A percentile compares a stretch with the other conserved stretches of the same genome.
These are phyloP conservation scores for Ogataea nakhonphanomensis DNA, from an alignment of 805 yeast genomes.

Conservation along the genomic window DNA sequence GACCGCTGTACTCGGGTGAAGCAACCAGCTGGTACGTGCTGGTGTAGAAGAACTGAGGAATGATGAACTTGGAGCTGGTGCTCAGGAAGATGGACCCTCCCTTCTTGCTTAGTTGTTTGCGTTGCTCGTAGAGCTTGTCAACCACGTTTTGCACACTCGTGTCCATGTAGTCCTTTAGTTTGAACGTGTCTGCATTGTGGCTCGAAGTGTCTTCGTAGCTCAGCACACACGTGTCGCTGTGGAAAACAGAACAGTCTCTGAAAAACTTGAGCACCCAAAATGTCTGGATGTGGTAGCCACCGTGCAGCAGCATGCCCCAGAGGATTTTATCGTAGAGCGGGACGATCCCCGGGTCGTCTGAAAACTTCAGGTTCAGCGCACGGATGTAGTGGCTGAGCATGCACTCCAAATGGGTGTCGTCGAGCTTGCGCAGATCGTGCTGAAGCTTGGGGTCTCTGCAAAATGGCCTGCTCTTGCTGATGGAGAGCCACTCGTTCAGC, in stretches of 20 bases:
- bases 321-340: conserved; percentile 37
- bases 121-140: conserved; percentile 17
- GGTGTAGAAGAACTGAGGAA: conserved; percentile 19
- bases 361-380: conserved; percentile 31
- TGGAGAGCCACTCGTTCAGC: conserved; percentile 16
- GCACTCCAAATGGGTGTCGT: conserved; percentile 27
- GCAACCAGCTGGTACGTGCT: conserved; percentile 8
- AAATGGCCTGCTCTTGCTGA: conserved; percentile 7
- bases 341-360: conserved; percentile 38
- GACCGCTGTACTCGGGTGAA: conserved; percentile 12
- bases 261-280: conserved; percentile 42
- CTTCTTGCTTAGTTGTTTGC: conserved; percentile 12
- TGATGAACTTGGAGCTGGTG: conserved; percentile 13
- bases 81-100: conserved; percentile 12
- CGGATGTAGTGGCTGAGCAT: conserved; percentile 39
- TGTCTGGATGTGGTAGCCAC: conserved; percentile 41
- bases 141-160: conserved; percentile 5
- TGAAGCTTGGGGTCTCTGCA: conserved; percentile 5
- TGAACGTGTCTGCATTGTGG: conserved; percentile 14
- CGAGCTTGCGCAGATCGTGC: conserved; percentile 8
- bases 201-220: conserved; percentile 17
- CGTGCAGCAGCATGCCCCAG: conserved; percentile 42
- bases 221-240: conserved; percentile 18
- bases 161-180: conserved; percentile 13
- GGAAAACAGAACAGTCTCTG: conserved; percentile 25